Evolutionary conservation across 164 flowering plant genomes (phyloP).

Genomic region (Umbilicus rupestris): DNA sequence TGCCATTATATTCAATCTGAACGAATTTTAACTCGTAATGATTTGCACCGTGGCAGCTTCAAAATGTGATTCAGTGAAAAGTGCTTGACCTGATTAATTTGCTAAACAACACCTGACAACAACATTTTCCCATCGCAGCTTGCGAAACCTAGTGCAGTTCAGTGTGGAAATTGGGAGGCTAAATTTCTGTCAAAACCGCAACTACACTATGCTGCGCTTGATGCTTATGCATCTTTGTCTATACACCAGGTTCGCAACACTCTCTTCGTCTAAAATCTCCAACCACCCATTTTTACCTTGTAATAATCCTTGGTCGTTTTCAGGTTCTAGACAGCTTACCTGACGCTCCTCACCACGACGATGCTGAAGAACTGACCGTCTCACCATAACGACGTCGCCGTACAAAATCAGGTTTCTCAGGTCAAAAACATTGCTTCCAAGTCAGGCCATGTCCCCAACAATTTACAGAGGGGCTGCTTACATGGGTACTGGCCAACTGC

Average conservation of each 20-base stretch:
- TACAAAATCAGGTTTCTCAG: no score
- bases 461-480: no score
- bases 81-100: not conserved
- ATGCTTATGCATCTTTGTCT: slow-evolving; percentile 1
- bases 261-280: not conserved
- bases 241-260: not conserved
- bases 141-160: not conserved
- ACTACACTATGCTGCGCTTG: slow-evolving; percentile 6
- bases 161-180: slow-evolving; percentile 9
- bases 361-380: not conserved
- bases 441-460: no score
- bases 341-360: not conserved
- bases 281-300: not conserved
- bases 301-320: not conserved
- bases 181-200: not conserved
- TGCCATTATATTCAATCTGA: no score
- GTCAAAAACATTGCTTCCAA: no score
- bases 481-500: no score
- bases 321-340: slow-evolving; percentile 3
- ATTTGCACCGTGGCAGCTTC: no score
- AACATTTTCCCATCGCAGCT: not conserved
- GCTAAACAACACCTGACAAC: not conserved
- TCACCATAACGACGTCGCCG: no score
- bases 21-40: not conserved
- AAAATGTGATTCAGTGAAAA: no score